Percentiles rank a stretch among this genome's conserved stretches.
phyloP scores from a whole-genome alignment of 805 yeast species.

The Cyberlindnera xishuangbannaensis region DNA sequence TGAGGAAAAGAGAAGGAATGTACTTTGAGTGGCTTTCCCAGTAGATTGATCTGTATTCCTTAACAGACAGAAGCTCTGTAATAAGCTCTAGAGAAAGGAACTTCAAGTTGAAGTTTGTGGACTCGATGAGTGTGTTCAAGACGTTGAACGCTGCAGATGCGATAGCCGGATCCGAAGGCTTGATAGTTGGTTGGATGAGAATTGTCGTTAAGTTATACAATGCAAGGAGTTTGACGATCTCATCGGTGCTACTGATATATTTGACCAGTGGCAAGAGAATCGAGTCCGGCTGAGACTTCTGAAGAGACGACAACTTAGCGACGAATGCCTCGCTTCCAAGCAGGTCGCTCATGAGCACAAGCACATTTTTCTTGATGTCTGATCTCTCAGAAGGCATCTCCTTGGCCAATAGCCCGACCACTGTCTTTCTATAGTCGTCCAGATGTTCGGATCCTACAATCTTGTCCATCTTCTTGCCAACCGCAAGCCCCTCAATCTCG shows the following conservation, averaged over 20 bases:
- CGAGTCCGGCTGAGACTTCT: constrained; percentile 2
- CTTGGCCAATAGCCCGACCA: constrained; percentile 49
- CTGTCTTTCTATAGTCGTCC: constrained; percentile 47
- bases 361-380: constrained; percentile 52
- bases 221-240: constrained; percentile 48
- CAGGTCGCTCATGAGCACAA: constrained; percentile 58
- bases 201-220: constrained; percentile 49
- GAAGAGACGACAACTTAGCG: constrained; percentile 30
- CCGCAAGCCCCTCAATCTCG: constrained; percentile 29
- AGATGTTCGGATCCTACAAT: constrained; percentile 34
- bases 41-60: constrained; percentile 47
- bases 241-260: constrained; percentile 50
- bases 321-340: constrained; percentile 31
- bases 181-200: constrained; percentile 27
- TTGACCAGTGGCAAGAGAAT: constrained; percentile 39
- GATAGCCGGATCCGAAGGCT: constrained; percentile 20
- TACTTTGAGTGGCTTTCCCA: constrained; percentile 35
- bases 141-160: constrained; percentile 12
- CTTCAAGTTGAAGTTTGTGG: constrained; percentile 45
- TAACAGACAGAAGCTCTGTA: constrained; percentile 51
- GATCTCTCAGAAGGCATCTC: constrained; percentile 50
- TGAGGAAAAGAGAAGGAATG: constrained; percentile 43
- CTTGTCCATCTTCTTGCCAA: constrained; percentile 34
- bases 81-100: constrained; percentile 61
- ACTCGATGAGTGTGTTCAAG: constrained; percentile 20